Evolutionary conservation across 1,139 yeast genomes (phyloP), one percentile per base, ranked within the genome.

Genomic region (Diutina ranongensis): DNA sequence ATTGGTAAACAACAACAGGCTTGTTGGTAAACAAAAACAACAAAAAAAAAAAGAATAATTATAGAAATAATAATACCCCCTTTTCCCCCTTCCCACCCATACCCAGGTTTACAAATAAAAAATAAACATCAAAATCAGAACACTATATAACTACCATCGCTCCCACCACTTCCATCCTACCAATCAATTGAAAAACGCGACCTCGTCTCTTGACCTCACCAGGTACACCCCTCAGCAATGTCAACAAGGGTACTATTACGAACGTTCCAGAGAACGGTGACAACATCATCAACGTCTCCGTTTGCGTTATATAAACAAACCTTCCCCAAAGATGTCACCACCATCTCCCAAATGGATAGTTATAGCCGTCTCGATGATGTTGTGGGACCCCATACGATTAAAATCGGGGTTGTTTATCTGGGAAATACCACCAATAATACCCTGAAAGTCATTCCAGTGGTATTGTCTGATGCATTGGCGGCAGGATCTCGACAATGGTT

Each of bases 401-500:
- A 38, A 15, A 15, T 38, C 2, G 42, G 42, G 3, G 32, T 36
- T 8, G 40, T 38, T n/a, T 21, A 13, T 19, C 18, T 25, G 18
- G 20, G 9, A 25, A 18, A 3, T n/a, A 25, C 31, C 16, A 18
- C 33, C 20, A 22, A 15, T n/a, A 25, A 4, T 20, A 25, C 16
- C 25, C 33, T 25, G 32, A 25, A 22, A 20, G 18, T 22, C n/a
- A 13, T 38, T 15, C 42, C 42, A 7, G 50, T 62, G 0, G 50
- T 71, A 3, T 54, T 71, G 34, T 68, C 74, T 1, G 76, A 71
- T 49, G 75, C 76, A 2, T 58, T 71, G 48, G 61, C 75, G 7
- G 57, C 57, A 5, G 56, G 56, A 12, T 67, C 63, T 47, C 49
- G 56, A 25, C 28, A 34, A 8, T 69, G 75, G 75, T 65, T 63